phyloP scores from a whole-genome alignment of 805 yeast genomes.

The Monosporozyma yasuniensis region DNA sequence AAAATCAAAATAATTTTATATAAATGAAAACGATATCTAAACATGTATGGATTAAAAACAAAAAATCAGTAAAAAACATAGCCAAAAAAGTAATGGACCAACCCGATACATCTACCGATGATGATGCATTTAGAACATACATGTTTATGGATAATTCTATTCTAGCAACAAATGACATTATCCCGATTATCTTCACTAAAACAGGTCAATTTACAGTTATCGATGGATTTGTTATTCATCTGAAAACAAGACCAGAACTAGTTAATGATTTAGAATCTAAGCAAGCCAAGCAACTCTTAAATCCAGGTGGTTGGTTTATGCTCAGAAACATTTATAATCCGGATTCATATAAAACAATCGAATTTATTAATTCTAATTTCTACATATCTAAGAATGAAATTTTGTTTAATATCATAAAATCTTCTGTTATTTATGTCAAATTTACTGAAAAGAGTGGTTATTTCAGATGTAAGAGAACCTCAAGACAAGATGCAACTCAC shows the following conservation, averaged over 20 bases:
- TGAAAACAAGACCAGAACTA: background rate
- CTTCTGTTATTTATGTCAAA: background rate
- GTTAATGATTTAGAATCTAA: background rate
- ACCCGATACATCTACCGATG: too few species aligned
- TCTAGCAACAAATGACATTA: background rate
- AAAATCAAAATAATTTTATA: too few species aligned
- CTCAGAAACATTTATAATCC: background rate
- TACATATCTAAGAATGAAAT: background rate
- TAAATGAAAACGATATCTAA: too few species aligned
- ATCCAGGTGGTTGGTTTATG: background rate
- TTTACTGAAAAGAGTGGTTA: background rate
- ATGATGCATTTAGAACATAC: background rate
- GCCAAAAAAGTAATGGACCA: too few species aligned
- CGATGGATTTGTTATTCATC: background rate
- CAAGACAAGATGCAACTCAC: background rate
- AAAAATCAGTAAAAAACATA: too few species aligned
- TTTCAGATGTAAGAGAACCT: background rate
- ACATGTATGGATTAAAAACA: too few species aligned
- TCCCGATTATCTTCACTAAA: background rate
- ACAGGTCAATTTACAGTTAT: background rate
- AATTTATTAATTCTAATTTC: background rate
- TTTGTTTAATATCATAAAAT: background rate
- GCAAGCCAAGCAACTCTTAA: background rate
- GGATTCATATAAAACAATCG: background rate
- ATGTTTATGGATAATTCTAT: background rate